phyloP scores from a whole-genome alignment of 257 asterid genomes.

The Scutellaria baicalensis region DNA sequence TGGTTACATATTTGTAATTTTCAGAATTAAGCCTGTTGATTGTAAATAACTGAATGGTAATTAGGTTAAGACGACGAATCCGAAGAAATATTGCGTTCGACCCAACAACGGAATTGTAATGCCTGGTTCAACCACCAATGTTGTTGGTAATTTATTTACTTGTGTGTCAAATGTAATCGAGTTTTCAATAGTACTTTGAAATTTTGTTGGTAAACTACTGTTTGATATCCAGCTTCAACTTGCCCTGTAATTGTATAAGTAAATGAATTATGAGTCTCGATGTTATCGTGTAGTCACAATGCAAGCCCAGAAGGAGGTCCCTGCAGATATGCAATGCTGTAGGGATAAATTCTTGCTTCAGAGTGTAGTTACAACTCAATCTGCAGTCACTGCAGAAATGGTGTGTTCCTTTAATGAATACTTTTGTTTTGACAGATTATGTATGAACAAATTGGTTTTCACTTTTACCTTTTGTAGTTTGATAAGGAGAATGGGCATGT shows the following conservation, averaged over 20 bases:
- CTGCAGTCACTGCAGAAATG: conserved; percentile 55
- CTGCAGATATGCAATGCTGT: conserved; percentile 66
- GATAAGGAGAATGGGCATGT: conserved; percentile 53
- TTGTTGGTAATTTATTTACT: conserved; percentile 17
- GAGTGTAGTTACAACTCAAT: conserved; percentile 55
- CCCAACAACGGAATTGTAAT: conserved; percentile 69
- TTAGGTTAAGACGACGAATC: conserved; percentile 59
- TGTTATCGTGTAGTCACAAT: conserved; percentile 26
- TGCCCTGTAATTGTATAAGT: not conserved
- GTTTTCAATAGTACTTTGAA: not conserved
- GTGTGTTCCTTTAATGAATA: conserved; percentile 25
- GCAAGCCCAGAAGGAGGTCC: conserved; percentile 81
- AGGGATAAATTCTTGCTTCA: conserved; percentile 88
- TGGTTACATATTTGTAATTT: not conserved
- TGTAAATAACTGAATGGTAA: not conserved
- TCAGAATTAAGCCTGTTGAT: not conserved
- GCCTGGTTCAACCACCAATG: conserved; percentile 62
- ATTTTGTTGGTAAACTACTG: too few relatives aligned
- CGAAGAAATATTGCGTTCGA: conserved; percentile 76
- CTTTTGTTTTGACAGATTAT: not conserved
- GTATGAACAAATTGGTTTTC: not conserved
- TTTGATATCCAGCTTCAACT: not conserved
- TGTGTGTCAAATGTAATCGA: not conserved
- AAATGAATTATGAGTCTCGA: not conserved
- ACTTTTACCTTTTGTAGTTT: conserved; percentile 35